These are phyloP conservation scores for Cyberlindnera mrakii DNA, from an alignment of 805 yeast genomes.

Conservation along the genomic window DNA sequence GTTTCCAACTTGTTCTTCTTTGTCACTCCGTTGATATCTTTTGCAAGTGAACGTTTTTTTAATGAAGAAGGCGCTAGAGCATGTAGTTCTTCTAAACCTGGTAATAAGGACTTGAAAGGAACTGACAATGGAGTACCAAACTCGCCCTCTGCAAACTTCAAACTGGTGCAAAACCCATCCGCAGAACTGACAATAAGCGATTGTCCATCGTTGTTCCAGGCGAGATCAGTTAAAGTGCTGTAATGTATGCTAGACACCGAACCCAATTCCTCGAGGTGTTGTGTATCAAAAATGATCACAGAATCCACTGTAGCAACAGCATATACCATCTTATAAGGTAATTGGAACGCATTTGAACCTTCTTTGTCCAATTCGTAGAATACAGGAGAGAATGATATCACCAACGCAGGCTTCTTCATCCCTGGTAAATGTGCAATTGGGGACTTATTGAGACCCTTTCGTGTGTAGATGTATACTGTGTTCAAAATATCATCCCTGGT, in stretches of 20 bases:
- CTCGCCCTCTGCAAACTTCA: constrained; percentile 45
- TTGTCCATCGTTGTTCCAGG: constrained; percentile 78
- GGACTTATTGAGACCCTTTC: constrained; percentile 57
- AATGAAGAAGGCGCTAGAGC: constrained; percentile 3
- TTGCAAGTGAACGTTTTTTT: constrained; percentile 2
- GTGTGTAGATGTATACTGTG: constrained; percentile 74
- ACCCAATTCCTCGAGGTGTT: constrained; percentile 61
- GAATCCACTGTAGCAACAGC: constrained; percentile 93
- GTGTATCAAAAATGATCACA: constrained; percentile 78
- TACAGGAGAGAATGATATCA: constrained; percentile 69
- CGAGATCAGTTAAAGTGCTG: constrained; percentile 78
- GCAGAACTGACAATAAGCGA: constrained; percentile 72
- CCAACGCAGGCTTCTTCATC: constrained; percentile 77
- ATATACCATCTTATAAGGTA: constrained; percentile 78
- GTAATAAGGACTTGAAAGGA: constrained; percentile 17
- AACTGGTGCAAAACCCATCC: constrained; percentile 84
- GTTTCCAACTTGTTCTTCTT: constrained; percentile 2
- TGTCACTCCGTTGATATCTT: neutral
- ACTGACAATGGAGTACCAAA: constrained; percentile 46
- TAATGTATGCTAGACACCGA: constrained; percentile 77
- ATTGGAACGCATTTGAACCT: constrained; percentile 33
- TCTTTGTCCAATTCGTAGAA: constrained; percentile 36
- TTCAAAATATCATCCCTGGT: constrained; percentile 42
- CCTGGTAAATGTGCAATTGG: constrained; percentile 83
- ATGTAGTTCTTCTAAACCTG: constrained; percentile 5